Base-by-base conservation (phyloP, 768 basidiomycete species). In the Termitomyces bulborhizus region DNA sequence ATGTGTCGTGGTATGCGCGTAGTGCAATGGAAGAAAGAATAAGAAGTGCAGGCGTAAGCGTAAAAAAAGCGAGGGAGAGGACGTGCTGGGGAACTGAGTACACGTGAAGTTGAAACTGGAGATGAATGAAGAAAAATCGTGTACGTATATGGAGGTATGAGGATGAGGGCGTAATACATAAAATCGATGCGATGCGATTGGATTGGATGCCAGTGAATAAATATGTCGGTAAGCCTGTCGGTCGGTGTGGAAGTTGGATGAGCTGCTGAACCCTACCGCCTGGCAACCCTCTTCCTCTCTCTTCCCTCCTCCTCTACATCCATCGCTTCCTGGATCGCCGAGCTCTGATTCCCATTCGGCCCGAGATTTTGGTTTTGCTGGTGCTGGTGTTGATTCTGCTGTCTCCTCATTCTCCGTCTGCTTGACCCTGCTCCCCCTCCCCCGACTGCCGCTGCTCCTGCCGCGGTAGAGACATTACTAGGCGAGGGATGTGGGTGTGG, bases 241-340 rank as follows among this genome's bases (percentile, higher is more conserved):
- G 34, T 34, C 31, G 31, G 31, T 32, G 31, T 32, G 8, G 31
- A 32, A 9, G 31, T 32, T 32, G 31, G 31, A 11, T 34, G 34
- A 34, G 12, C 12, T 3, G 34, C 34, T 34, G 11, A 9, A 37
- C 15, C 5, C 36, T 37, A 90, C 59, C 88, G 75, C 62, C 88
- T 75, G 9, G 86, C 77, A 34, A 87, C 78, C 46, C 89, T 78
- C 65, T 91, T 91, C 63, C 89, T 74, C 64, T 90, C 88, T 53
- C 88, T 77, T 2, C 78, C 78, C 13, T 88, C 87, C 51, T 90
- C 89, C 61, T 91, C 89, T 16, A 90, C 74, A 41, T 90, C 87
- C 81, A 69, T 63, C 49, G 67, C 46, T 24, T 66, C 57, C 63
- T 51, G 67, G 43, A 26, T 64, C 29, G 11, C 9, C 31, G 31